These are phyloP conservation scores for Sphaerostilbella broomeana DNA, from an alignment of 2,329 filamentous ascomycete species.

Conservation along the genomic window DNA sequence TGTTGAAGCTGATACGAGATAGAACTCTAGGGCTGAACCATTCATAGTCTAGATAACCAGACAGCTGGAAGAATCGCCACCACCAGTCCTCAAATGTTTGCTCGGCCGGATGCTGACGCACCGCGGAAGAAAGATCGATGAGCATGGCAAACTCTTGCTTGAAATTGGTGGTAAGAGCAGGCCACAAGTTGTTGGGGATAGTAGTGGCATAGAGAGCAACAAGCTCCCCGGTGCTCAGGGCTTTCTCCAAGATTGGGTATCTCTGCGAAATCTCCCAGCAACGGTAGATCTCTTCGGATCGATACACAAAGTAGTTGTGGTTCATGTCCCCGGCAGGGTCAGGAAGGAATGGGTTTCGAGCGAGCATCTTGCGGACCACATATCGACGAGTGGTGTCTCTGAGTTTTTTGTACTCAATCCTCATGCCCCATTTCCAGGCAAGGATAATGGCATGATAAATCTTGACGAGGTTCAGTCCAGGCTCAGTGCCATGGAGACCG, in stretches of 20 bases:
- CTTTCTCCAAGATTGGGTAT: background rate
- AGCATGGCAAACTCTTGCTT: slow-evolving; percentile 7
- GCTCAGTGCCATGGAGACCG: slow-evolving; percentile 18
- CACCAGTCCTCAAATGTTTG: slow-evolving; percentile 12
- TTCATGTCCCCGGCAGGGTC: slow-evolving; percentile 18
- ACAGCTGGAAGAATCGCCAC: slow-evolving; percentile 7
- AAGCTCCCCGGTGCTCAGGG: slow-evolving; percentile 5
- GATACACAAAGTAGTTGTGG: slow-evolving; percentile 16
- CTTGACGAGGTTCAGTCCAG: slow-evolving; percentile 19
- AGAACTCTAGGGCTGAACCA: slow-evolving; percentile 6
- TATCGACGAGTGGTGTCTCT: slow-evolving; percentile 17
- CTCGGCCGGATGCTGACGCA: slow-evolving; percentile 4
- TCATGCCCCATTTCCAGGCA: slow-evolving; percentile 16
- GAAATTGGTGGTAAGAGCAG: slow-evolving; percentile 14
- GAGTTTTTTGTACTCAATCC: slow-evolving; percentile 16
- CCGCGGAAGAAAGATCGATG: slow-evolving; percentile 2
- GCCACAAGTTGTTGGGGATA: slow-evolving; percentile 14
- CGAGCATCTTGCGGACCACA: slow-evolving; percentile 18
- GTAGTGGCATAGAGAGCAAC: slow-evolving; percentile 10
- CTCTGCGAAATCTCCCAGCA: slow-evolving; percentile 14
- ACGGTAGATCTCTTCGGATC: slow-evolving; percentile 22
- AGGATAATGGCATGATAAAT: slow-evolving; percentile 16
- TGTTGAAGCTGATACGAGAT: background rate
- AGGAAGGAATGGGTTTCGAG: slow-evolving; percentile 16
- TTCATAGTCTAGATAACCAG: slow-evolving; percentile 12